These are phyloP conservation scores for Thermothelomyces thermophilus DNA, from an alignment of 2,329 filamentous ascomycete species.

Conservation along the genomic window DNA sequence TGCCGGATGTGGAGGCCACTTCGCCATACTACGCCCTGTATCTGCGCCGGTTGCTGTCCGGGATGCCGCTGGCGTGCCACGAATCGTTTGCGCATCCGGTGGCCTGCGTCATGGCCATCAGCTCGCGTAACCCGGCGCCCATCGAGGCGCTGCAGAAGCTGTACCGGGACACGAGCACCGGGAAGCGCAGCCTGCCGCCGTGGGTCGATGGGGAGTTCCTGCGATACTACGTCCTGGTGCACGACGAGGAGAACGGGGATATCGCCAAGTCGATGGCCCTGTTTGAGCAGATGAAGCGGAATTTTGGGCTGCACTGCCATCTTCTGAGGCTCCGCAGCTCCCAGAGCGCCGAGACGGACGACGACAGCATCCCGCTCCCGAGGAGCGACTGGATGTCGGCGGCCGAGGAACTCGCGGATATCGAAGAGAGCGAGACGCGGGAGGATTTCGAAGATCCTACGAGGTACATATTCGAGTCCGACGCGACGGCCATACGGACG, in stretches of 20 bases:
- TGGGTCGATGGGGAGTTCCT: constrained; percentile 93
- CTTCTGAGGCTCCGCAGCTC: constrained; percentile 77
- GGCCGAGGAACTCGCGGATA: constrained; percentile 71
- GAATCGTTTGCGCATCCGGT: constrained; percentile 95
- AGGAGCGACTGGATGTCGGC: constrained; percentile 85
- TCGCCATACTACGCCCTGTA: constrained; percentile 84
- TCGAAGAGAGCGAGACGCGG: constrained; percentile 60
- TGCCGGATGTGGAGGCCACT: constrained; percentile 44
- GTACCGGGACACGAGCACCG: constrained; percentile 77
- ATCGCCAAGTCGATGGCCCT: constrained; percentile 82
- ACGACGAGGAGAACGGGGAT: constrained; percentile 93
- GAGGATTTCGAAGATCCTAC: constrained; percentile 66
- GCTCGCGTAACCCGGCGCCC: constrained; percentile 73
- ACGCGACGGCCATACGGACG: constrained; percentile 77
- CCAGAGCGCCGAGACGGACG: constrained; percentile 81
- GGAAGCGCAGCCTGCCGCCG: constrained; percentile 63
- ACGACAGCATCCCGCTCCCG: constrained; percentile 78
- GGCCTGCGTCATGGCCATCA: constrained; percentile 90
- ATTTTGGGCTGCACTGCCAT: constrained; percentile 93
- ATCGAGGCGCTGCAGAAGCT: constrained; percentile 81
- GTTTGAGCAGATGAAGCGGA: constrained; percentile 99
- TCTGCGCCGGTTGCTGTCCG: constrained; percentile 73
- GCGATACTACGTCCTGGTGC: constrained; percentile 91
- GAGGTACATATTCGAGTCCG: constrained; percentile 84
- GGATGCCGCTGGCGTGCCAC: constrained; percentile 69